Percentiles rank a stretch among this genome's conserved stretches.
Conservation (phyloP, 176 grass and related monocot genomes). For the Lolium multiflorum region DNA sequence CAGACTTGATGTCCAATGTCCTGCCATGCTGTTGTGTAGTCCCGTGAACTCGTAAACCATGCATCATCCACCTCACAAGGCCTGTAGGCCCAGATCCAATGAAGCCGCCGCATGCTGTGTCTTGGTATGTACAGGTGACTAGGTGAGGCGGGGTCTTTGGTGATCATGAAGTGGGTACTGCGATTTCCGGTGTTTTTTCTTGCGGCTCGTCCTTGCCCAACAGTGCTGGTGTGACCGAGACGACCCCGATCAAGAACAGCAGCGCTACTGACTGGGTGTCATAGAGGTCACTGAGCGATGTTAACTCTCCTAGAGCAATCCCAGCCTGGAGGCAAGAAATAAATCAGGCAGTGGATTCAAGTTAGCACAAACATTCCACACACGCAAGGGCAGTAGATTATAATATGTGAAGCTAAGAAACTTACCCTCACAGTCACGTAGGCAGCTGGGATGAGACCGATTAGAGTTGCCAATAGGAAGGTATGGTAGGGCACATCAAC, state of each 20-base stretch:
- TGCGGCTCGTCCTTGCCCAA: slow-evolving; percentile 65
- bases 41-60: slow-evolving; percentile 12
- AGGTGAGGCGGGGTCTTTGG: slow-evolving; percentile 26
- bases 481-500: slow-evolving; percentile 95
- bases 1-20: not conserved
- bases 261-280: slow-evolving; percentile 84
- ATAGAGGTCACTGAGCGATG: slow-evolving; percentile 89
- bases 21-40: not conserved
- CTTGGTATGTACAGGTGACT: slow-evolving; percentile 65
- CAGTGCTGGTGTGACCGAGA: slow-evolving; percentile 88
- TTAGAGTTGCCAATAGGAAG: slow-evolving; percentile 80
- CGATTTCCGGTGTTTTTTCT: slow-evolving; percentile 47
- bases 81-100: slow-evolving; percentile 17
- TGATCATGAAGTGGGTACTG: slow-evolving; percentile 44
- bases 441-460: slow-evolving; percentile 91
- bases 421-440: slow-evolving; percentile 91
- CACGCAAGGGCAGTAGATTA: not conserved
- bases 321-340: slow-evolving; percentile 72
- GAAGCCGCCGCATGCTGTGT: slow-evolving; percentile 32
- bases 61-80: slow-evolving; percentile 2
- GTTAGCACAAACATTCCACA: not conserved
- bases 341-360: not conserved
- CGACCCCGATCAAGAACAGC: slow-evolving; percentile 85
- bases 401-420: slow-evolving; percentile 16
- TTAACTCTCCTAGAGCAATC: slow-evolving; percentile 86